A percentile compares a stretch with the other conserved stretches of the same genome.
Conservation (phyloP, 805 yeast genomes). For the Starmerella floricola region DNA sequence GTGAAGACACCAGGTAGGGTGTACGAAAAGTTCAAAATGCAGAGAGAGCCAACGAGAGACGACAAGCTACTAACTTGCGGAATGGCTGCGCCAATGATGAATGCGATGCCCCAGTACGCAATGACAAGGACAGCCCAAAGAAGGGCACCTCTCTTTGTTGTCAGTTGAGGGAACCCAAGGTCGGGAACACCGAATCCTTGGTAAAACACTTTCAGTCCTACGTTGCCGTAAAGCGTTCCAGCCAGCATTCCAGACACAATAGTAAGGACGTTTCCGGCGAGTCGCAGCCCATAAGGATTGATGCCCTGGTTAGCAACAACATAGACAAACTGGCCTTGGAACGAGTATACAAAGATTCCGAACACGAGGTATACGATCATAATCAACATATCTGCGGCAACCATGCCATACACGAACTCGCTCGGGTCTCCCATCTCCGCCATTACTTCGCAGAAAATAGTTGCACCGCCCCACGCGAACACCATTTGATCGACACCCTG, state of each 20-base stretch:
- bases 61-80: conserved; percentile 34
- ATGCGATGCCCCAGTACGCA: conserved; percentile 37
- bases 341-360: conserved; percentile 35
- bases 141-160: conserved; percentile 29
- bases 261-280: conserved; percentile 30
- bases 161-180: conserved; percentile 28
- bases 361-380: conserved; percentile 32
- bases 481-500: conserved; percentile 34
- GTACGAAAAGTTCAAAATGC: conserved; percentile 37
- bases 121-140: conserved; percentile 32
- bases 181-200: conserved; percentile 31
- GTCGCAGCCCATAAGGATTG: conserved; percentile 27
- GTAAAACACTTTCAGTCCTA: conserved; percentile 37
- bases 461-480: conserved; percentile 41
- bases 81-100: conserved; percentile 35
- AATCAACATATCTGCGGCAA: conserved; percentile 34
- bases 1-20: conserved; percentile 32
- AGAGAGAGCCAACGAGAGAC: conserved; percentile 34
- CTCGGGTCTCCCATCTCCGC: conserved; percentile 39
- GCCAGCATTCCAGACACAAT: conserved; percentile 35
- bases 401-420: conserved; percentile 41
- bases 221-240: conserved; percentile 37
- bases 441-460: conserved; percentile 38
- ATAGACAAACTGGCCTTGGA: conserved; percentile 35
- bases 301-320: conserved; percentile 35